These are phyloP conservation scores for Pichia sorboxylosa DNA, from an alignment of 1,139 yeast genomes.

Conservation along the genomic window DNA sequence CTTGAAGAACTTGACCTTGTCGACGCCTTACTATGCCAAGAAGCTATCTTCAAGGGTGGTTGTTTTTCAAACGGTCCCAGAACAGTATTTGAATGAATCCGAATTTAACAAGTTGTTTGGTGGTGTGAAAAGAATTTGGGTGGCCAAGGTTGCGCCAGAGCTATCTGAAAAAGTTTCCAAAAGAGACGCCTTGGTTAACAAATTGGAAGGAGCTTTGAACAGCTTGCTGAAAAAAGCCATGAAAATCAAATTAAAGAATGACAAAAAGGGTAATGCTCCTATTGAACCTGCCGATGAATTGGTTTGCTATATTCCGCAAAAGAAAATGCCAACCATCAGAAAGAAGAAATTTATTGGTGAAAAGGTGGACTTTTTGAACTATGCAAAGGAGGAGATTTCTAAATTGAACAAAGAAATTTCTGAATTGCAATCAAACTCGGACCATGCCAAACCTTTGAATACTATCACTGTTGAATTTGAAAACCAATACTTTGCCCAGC, in stretches of 20 bases:
- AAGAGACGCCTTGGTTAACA: conserved; percentile 40
- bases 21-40: conserved; percentile 63
- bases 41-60: conserved; percentile 56
- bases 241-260: conserved; percentile 41
- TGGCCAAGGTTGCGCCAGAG: conserved; percentile 46
- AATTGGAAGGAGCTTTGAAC: conserved; percentile 51
- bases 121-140: conserved; percentile 49
- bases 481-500: conserved; percentile 58
- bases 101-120: conserved; percentile 48
- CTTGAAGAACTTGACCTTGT: conserved; percentile 53
- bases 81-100: conserved; percentile 35
- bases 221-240: conserved; percentile 44
- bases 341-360: conserved; percentile 32
- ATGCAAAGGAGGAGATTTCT: conserved; percentile 45
- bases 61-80: conserved; percentile 51
- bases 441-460: conserved; percentile 35
- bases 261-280: conserved; percentile 43
- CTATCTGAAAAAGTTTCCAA: conserved; percentile 43
- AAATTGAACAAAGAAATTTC: conserved; percentile 44
- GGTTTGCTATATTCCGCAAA: conserved; percentile 38
- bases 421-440: conserved; percentile 36
- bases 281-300: conserved; percentile 49
- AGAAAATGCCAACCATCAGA: conserved; percentile 61
- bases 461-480: conserved; percentile 63
- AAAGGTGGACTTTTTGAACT: conserved; percentile 51